Conservation (phyloP, 2,329 filamentous ascomycete genomes). For the Diaporthe vexans region DNA sequence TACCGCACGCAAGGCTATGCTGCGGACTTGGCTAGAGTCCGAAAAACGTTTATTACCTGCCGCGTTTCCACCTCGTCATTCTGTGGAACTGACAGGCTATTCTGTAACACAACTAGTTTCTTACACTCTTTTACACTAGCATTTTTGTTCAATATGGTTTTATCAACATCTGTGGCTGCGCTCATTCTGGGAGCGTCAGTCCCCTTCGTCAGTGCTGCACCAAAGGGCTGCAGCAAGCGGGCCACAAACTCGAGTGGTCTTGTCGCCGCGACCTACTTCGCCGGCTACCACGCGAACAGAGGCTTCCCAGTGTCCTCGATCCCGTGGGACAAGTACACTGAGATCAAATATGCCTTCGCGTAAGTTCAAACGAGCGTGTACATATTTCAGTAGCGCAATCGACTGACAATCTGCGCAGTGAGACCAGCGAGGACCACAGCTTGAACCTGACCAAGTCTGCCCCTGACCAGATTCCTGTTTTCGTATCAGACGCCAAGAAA, state of each 20-base stretch:
- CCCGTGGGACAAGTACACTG: conserved; percentile 42
- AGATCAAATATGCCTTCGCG: conserved; percentile 43
- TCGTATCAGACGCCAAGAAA: conserved; percentile 39
- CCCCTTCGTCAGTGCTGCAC: neutral
- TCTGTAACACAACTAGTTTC: conserved; percentile 16
- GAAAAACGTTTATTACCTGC: conserved; percentile 10
- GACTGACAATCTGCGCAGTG: conserved; percentile 16
- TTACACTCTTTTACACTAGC: conserved; percentile 16
- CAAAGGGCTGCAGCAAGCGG: conserved; percentile 1
- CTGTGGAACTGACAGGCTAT: neutral
- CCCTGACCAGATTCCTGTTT: conserved; percentile 38
- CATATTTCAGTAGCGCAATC: neutral
- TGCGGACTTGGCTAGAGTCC: neutral
- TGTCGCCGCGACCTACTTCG: conserved; percentile 40
- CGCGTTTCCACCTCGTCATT: neutral
- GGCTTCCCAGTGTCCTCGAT: conserved; percentile 40
- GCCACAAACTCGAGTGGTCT: conserved; percentile 8
- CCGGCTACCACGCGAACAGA: conserved; percentile 41
- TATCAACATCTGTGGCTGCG: conserved; percentile 14
- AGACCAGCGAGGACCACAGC: conserved; percentile 32
- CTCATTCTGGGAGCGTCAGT: conserved; percentile 13
- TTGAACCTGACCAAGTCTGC: conserved; percentile 37
- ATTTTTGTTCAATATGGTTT: neutral
- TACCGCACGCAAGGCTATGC: conserved; percentile 3
- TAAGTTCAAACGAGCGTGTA: neutral